Conservation (phyloP, 805 yeast species). For the Starmerella scarabaei region DNA sequence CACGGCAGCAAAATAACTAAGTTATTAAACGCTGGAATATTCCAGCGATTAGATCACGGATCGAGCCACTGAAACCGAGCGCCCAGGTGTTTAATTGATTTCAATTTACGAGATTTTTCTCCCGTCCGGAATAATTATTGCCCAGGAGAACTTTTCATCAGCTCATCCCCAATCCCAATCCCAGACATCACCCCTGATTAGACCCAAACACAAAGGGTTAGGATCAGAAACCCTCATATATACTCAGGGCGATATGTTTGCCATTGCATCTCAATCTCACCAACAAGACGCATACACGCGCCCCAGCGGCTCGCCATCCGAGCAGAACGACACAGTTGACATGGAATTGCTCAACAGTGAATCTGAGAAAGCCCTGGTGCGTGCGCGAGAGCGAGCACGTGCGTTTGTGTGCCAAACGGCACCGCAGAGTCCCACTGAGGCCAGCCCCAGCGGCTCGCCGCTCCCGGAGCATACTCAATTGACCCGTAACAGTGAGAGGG, state of each 20-base stretch:
- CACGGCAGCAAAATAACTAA: too few relatives aligned
- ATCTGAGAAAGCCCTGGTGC: constrained; percentile 3
- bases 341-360: not conserved
- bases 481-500: constrained; percentile 70
- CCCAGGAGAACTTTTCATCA: not conserved
- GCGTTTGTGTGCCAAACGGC: constrained; percentile 4
- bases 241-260: too few relatives aligned
- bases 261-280: too few relatives aligned
- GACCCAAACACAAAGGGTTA: too few relatives aligned
- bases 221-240: too few relatives aligned
- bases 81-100: too few relatives aligned
- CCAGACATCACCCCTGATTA: too few relatives aligned
- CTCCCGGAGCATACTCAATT: constrained; percentile 31
- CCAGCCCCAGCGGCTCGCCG: not conserved
- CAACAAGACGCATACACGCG: too few relatives aligned
- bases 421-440: not conserved
- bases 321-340: not conserved
- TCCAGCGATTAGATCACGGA: too few relatives aligned
- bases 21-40: too few relatives aligned
- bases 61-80: too few relatives aligned
- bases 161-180: not conserved
- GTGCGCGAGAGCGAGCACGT: constrained; percentile 7
- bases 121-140: not conserved
- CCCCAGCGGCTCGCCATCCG: not conserved
- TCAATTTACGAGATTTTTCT: too few relatives aligned